A percentile compares a stretch with the other conserved stretches of the same genome.
Conservation (phyloP, 768 basidiomycete species). For the Pleurotus eryngii region DNA sequence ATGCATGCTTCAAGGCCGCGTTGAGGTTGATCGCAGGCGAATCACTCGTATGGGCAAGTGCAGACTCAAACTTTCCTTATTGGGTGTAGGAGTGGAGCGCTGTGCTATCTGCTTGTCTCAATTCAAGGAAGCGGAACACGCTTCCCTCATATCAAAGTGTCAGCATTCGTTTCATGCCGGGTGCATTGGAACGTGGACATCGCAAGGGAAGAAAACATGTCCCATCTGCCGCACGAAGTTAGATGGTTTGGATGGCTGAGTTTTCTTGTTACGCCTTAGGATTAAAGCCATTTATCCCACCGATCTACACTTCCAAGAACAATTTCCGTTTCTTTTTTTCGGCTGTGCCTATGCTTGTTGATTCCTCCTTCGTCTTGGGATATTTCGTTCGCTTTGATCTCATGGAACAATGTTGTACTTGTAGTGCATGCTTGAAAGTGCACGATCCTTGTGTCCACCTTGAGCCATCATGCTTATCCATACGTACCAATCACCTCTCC, state of each 20-base stretch:
- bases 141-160: constrained; percentile 54
- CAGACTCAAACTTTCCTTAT: constrained; percentile 65
- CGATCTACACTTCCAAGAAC: background rate
- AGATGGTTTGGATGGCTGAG: constrained; percentile 13
- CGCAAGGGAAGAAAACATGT: constrained; percentile 50
- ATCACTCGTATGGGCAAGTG: constrained; percentile 61
- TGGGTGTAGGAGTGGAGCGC: constrained; percentile 62
- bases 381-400: background rate
- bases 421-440: background rate
- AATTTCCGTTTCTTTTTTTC: background rate
- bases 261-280: background rate
- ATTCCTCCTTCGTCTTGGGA: background rate
- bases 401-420: background rate
- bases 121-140: constrained; percentile 58
- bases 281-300: background rate
- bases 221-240: constrained; percentile 59
- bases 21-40: constrained; percentile 59
- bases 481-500: background rate
- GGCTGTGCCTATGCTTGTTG: background rate
- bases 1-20: constrained; percentile 31
- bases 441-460: background rate
- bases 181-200: constrained; percentile 63
- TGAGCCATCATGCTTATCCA: background rate
- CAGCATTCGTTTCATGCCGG: constrained; percentile 64
- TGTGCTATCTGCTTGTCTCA: constrained; percentile 74